Conservation (phyloP, 1,284 basidiomycete species). For the Trametes polyzona region DNA sequence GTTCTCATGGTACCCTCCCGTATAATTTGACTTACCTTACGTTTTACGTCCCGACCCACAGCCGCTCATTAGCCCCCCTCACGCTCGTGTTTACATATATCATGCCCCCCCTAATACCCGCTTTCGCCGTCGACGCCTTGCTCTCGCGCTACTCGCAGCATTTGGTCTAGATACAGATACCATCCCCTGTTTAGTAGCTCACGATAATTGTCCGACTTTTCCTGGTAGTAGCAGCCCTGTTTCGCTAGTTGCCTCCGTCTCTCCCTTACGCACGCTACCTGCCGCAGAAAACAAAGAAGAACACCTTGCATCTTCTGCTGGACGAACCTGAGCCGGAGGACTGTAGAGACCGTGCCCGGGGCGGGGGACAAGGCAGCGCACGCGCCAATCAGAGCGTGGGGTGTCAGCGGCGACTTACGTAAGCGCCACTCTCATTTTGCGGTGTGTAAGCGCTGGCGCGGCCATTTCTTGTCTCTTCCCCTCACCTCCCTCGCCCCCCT, state of each 20-base stretch:
- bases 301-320: neutral
- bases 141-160: conserved; percentile 14
- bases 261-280: neutral
- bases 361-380: neutral
- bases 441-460: conserved; percentile 8
- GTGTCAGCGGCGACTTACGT: conserved; percentile 8
- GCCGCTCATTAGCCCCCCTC: conserved; percentile 13
- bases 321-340: neutral
- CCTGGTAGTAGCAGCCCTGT: conserved; percentile 2
- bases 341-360: too few species aligned
- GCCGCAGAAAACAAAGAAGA: neutral
- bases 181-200: conserved; percentile 13
- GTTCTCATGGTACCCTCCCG: neutral
- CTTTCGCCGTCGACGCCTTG: conserved; percentile 11
- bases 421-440: conserved; percentile 18
- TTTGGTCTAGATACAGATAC: conserved; percentile 5
- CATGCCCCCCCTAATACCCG: conserved; percentile 8
- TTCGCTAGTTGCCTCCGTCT: conserved; percentile 3
- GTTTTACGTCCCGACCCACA: conserved; percentile 14
- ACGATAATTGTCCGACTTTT: conserved; percentile 9
- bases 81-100: conserved; percentile 4
- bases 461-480: conserved; percentile 13
- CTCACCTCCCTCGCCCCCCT: conserved; percentile 1
- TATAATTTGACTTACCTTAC: conserved; percentile 1
- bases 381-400: conserved; percentile 13